Evolutionary conservation across 108 stramenopile genomes (phyloP), one percentile per base, ranked within the genome.

Genomic region (Skeletonema marinoi): DNA sequence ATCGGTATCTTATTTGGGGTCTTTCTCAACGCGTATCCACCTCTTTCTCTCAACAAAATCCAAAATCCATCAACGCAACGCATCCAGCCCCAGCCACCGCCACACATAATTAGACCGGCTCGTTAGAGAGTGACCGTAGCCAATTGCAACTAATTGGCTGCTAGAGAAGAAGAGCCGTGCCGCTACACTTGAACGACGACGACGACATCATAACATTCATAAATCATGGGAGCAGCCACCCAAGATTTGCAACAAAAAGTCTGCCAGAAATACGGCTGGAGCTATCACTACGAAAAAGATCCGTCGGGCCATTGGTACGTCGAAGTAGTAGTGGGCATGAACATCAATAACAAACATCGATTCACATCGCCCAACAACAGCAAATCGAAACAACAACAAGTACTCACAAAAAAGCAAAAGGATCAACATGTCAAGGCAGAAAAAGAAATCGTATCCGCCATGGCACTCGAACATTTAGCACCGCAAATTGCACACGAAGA

Each of bases 241-340:
- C 75, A 77, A 62, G 33, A 71, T 33, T 54, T 77, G 61, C 60
- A 71, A 31, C 80, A 81, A 38, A 59, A 54, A 13, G 62, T 75
- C n/a, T 74, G 73, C 41, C 74, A 76, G 10, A 69, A 76, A 46
- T 75, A 68, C 48, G 80, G 80, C 21, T 81, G 80, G 80, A 59
- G 74, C 31, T 50, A 46, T 9, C 21, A 36, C 19, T 76, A 76
- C 63, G 25, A 32, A 6, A 69, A 25, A 13, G 46, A 70, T 11
- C 0, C 51, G 9, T 19, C 11, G 30, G 73, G 54, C 19, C 21
- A 32, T 1, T 82, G 81, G 81, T n/a, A 12, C 3, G 70, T 64
- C 29, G 65, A 72, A 25, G 65, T 82, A 30, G 41, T 38, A 5
- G 60, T 60, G 39, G 78, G 78, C 3, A 38, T 67, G 36, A 32